Percentiles rank a stretch among this genome's conserved stretches.
These are phyloP conservation scores for Arthrobotrys sinensis DNA, from an alignment of 2,329 filamentous ascomycete genomes.

Conservation along the genomic window DNA sequence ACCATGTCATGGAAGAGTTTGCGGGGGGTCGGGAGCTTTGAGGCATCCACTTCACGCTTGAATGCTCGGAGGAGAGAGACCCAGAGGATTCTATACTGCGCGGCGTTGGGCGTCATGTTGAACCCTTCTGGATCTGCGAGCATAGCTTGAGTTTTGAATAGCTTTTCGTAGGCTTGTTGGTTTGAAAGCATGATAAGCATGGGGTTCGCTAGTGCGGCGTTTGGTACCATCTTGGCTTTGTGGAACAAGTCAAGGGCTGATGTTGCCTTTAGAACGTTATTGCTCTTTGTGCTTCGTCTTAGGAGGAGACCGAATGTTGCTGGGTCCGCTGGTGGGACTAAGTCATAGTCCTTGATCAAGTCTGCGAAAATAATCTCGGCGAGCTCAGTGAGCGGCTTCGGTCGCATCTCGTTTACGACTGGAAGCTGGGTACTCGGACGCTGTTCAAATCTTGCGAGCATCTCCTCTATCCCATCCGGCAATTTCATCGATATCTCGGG, in stretches of 20 bases:
- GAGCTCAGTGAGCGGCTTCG: slow-evolving; percentile 34
- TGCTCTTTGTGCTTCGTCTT: slow-evolving; percentile 28
- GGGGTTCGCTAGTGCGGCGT: slow-evolving; percentile 37
- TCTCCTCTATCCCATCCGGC: slow-evolving; percentile 42
- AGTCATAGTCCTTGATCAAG: slow-evolving; percentile 37
- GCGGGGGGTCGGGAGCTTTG: slow-evolving; percentile 27
- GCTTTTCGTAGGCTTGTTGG: slow-evolving; percentile 17
- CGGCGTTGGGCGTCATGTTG: slow-evolving; percentile 28
- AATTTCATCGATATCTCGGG: slow-evolving; percentile 11
- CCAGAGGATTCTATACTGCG: slow-evolving; percentile 39
- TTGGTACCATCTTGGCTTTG: slow-evolving; percentile 44
- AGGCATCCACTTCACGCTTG: slow-evolving; percentile 1
- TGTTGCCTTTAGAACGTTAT: slow-evolving; percentile 45
- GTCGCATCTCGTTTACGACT: slow-evolving; percentile 53
- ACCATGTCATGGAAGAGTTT: slow-evolving; percentile 50
- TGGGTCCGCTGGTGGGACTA: slow-evolving; percentile 52
- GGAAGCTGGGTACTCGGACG: slow-evolving; percentile 31
- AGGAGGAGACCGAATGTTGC: slow-evolving; percentile 52
- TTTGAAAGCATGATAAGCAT: slow-evolving; percentile 43
- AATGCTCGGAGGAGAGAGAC: slow-evolving; percentile 7
- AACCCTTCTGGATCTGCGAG: slow-evolving; percentile 35
- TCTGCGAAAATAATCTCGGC: slow-evolving; percentile 32
- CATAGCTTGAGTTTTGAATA: slow-evolving; percentile 28
- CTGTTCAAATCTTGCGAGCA: slow-evolving; percentile 48
- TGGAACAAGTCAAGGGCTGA: slow-evolving; percentile 42